Evolutionary conservation across 2,329 filamentous ascomycete genomes (phyloP).

Genomic region (Aureobasidium uvarum): DNA sequence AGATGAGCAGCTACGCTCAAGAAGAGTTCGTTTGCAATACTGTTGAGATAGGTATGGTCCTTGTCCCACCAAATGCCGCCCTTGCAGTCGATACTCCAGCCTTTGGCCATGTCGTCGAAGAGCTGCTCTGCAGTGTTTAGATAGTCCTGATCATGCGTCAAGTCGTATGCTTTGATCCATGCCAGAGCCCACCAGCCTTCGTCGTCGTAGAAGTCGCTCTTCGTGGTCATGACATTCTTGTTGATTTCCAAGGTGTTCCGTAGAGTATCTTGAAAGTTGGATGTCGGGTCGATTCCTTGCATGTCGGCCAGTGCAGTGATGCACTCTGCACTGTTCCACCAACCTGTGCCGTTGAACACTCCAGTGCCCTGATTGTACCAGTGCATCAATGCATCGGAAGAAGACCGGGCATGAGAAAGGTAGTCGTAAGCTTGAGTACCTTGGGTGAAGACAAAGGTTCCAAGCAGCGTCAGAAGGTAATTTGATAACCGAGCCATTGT

Average conservation of each 20-base stretch:
- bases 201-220: constrained; percentile 53
- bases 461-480: background rate
- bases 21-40: constrained; percentile 58
- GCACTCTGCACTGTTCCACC: constrained; percentile 72
- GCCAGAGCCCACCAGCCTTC: constrained; percentile 54
- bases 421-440: constrained; percentile 12
- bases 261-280: constrained; percentile 43
- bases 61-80: constrained; percentile 52
- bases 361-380: constrained; percentile 38
- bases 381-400: constrained; percentile 33
- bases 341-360: constrained; percentile 42
- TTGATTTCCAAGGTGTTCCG: constrained; percentile 43
- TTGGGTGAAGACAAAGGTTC: background rate
- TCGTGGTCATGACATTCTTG: constrained; percentile 14
- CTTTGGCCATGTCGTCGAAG: constrained; percentile 46
- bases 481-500: constrained; percentile 12
- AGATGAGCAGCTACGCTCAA: constrained; percentile 54
- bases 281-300: constrained; percentile 40
- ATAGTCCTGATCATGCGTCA: constrained; percentile 47
- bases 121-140: constrained; percentile 49
- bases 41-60: constrained; percentile 45
- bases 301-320: constrained; percentile 62
- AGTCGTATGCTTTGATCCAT: constrained; percentile 54
- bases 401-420: constrained; percentile 31
- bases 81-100: constrained; percentile 44